Percentiles rank a stretch among this genome's conserved stretches.
phyloP scores from a whole-genome alignment of 2,329 filamentous ascomycete species.

The Claviceps pusilla region DNA sequence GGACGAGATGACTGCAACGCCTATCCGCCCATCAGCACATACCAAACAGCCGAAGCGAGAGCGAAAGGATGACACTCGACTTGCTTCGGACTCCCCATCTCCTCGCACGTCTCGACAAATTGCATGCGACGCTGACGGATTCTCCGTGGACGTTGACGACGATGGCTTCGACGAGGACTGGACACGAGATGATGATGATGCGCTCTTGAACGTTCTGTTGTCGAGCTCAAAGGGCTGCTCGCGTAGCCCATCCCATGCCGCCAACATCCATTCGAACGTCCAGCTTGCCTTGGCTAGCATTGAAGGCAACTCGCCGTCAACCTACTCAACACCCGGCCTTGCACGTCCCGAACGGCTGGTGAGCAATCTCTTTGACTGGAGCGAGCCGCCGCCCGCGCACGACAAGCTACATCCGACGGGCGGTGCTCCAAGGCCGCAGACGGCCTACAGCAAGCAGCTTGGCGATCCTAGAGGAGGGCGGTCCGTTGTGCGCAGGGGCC shows the following conservation, averaged over 20 bases:
- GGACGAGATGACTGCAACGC: conserved; percentile 41
- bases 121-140: conserved; percentile 27
- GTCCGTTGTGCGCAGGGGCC: conserved; percentile 48
- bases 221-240: conserved; percentile 37
- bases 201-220: conserved; percentile 40
- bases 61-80: conserved; percentile 1
- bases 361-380: conserved; percentile 67
- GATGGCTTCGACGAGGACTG: conserved; percentile 51
- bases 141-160: conserved; percentile 37
- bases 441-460: conserved; percentile 63
- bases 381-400: conserved; percentile 42
- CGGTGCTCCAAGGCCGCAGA: conserved; percentile 51
- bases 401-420: conserved; percentile 47
- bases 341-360: conserved; percentile 32
- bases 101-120: conserved; percentile 4
- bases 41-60: conserved; percentile 2
- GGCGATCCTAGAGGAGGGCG: conserved; percentile 56
- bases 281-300: conserved; percentile 39
- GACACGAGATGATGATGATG: conserved; percentile 38
- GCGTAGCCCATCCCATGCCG: conserved; percentile 35
- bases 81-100: conserved; percentile 1
- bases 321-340: conserved; percentile 6
- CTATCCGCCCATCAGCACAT: conserved; percentile 24
- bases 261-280: conserved; percentile 34
- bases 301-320: conserved; percentile 29